Conservation (phyloP, 345 rosid species). For the Cardiospermum halicacabum region DNA sequence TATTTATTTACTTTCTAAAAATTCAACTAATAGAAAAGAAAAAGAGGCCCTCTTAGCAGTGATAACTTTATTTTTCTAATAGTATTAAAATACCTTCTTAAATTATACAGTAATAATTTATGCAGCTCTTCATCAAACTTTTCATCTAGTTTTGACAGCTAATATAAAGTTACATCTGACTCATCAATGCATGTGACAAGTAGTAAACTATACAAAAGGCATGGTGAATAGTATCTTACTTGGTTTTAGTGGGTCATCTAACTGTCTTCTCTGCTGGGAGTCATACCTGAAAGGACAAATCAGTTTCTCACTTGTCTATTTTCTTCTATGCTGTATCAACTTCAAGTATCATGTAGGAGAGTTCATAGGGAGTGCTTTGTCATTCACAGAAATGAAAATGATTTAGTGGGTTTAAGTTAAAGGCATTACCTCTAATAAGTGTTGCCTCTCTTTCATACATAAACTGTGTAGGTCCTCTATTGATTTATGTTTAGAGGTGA, state of each 20-base stretch:
- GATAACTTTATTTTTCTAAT: not conserved
- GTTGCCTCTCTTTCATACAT: not conserved
- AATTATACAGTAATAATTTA: not conserved
- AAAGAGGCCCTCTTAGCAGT: not conserved
- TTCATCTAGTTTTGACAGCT: slow-evolving; percentile 1
- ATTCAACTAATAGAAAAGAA: no score
- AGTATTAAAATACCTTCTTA: not conserved
- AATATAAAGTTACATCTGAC: not conserved
- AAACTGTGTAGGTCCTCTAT: not conserved
- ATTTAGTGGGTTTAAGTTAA: not conserved
- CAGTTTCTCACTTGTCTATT: not conserved
- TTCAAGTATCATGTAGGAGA: not conserved
- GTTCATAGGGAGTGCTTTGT: not conserved
- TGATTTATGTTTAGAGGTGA: not conserved
- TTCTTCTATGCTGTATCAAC: not conserved
- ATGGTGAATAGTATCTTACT: not conserved
- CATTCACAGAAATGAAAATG: not conserved
- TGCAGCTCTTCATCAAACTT: not conserved
- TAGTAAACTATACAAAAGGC: slow-evolving; percentile 3
- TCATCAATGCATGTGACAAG: not conserved
- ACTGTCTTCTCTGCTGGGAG: not conserved
- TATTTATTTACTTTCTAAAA: no score
- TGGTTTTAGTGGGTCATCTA: not conserved
- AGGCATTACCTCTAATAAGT: not conserved
- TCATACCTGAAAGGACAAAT: slow-evolving; percentile 3